Evolutionary conservation across 2,329 filamentous ascomycete genomes (phyloP).

Genomic region (Salinomyces thailandicus): DNA sequence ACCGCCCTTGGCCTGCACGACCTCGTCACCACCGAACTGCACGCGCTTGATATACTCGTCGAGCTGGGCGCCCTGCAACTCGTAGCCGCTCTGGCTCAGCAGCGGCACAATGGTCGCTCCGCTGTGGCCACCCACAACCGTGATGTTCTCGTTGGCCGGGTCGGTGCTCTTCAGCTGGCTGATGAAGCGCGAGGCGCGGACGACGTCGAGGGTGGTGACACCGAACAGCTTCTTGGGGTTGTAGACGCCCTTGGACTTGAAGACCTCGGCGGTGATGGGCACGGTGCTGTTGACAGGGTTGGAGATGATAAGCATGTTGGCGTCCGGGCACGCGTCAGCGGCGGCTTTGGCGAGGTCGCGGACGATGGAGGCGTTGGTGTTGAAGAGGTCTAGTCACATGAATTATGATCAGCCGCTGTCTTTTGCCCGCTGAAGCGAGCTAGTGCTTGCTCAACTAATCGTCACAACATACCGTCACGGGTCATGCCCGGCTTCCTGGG

Average conservation of each 20-base stretch:
- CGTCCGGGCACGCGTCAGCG: conserved; percentile 78
- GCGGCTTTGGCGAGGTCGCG: conserved; percentile 93
- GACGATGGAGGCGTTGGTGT: conserved; percentile 99
- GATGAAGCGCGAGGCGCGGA: conserved; percentile 96
- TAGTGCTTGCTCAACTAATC: too few species aligned
- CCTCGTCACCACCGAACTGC: conserved; percentile 98
- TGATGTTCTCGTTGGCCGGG: conserved; percentile 86
- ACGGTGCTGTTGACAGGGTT: conserved; percentile 99
- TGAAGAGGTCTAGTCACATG: conserved; percentile 69
- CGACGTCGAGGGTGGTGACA: conserved; percentile 97
- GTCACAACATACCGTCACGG: conserved; percentile 65
- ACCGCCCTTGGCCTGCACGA: conserved; percentile 97
- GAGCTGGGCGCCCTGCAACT: conserved; percentile 65
- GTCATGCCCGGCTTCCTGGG: conserved; percentile 99
- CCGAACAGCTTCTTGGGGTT: conserved; percentile 98
- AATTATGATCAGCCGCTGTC: background rate
- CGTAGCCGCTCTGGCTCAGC: conserved; percentile 87
- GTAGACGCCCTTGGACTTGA: conserved; percentile 92
- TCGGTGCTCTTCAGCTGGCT: conserved; percentile 84
- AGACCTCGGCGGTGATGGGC: conserved; percentile 92
- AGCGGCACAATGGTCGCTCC: conserved; percentile 97
- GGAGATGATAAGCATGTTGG: conserved; percentile 93
- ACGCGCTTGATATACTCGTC: conserved; percentile 81
- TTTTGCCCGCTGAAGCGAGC: conserved; percentile 11
- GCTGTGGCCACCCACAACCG: conserved; percentile 93